phyloP scores from a whole-genome alignment of 768 basidiomycete species.

The Leucosporidium yakuticum region DNA sequence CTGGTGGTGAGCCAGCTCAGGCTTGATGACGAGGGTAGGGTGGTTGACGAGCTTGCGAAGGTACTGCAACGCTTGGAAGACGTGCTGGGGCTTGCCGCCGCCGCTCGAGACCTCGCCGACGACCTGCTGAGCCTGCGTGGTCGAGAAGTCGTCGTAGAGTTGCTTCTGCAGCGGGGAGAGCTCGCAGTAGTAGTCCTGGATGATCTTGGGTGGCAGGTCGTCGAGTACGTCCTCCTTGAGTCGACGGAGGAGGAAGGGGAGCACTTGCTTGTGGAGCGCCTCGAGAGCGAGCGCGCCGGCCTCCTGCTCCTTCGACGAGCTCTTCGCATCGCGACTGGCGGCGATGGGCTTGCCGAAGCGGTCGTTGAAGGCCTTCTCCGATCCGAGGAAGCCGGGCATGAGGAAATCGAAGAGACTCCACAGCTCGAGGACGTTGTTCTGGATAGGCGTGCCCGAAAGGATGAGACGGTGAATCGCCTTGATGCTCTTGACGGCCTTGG shows the following conservation, averaged over 20 bases:
- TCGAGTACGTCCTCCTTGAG: conserved; percentile 94
- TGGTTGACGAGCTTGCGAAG: conserved; percentile 97
- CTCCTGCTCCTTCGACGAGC: conserved; percentile 75
- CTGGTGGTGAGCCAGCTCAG: conserved; percentile 53
- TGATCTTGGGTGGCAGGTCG: conserved; percentile 97
- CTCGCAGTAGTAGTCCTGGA: conserved; percentile 98
- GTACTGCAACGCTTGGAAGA: conserved; percentile 96
- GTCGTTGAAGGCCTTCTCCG: conserved; percentile 87
- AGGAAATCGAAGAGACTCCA: conserved; percentile 99
- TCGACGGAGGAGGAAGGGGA: conserved; percentile 94
- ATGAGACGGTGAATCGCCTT: conserved; percentile 88
- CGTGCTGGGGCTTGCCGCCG: conserved; percentile 52
- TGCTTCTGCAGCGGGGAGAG: conserved; percentile 87
- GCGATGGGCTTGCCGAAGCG: conserved; percentile 93
- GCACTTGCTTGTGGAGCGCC: conserved; percentile 93
- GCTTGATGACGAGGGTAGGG: conserved; percentile 81
- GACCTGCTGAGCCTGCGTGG: conserved; percentile 53
- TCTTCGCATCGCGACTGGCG: conserved; percentile 87
- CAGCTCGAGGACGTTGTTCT: conserved; percentile 95
- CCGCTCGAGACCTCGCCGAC: conserved; percentile 48
- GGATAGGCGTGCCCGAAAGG: conserved; percentile 94
- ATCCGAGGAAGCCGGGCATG: conserved; percentile 99
- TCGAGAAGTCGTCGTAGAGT: conserved; percentile 88
- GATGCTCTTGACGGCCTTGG: conserved; percentile 87
- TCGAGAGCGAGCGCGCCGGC: conserved; percentile 91